Evolutionary conservation across 257 asterid species (phyloP).

Genomic region (Gentiana straminea): DNA sequence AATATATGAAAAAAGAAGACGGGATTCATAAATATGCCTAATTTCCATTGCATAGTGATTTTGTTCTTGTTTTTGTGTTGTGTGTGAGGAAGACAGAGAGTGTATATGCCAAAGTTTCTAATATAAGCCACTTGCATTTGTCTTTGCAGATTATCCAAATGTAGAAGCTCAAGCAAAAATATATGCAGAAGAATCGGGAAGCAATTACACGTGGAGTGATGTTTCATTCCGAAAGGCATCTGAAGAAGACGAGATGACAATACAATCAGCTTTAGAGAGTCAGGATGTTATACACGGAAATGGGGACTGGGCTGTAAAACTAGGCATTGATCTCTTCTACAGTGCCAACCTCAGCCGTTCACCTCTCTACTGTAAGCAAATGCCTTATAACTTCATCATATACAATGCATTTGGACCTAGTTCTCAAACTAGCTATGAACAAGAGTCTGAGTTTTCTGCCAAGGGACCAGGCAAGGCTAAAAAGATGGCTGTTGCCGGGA

Average conservation of each 20-base stretch:
- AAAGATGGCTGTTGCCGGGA: conserved; percentile 78
- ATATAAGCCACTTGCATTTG: not conserved
- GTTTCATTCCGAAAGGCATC: conserved; percentile 55
- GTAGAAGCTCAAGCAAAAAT: conserved; percentile 68
- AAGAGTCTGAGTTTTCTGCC: conserved; percentile 24
- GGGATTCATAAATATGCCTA: not conserved
- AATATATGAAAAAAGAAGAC: not conserved
- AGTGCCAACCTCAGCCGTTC: conserved; percentile 94
- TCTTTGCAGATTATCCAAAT: conserved; percentile 71
- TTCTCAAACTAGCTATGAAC: conserved; percentile 23
- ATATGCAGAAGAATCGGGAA: conserved; percentile 66
- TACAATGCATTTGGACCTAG: conserved; percentile 77
- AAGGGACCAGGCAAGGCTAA: conserved; percentile 51
- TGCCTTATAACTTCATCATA: conserved; percentile 71
- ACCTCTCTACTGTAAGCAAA: conserved; percentile 88
- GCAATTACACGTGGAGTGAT: conserved; percentile 40
- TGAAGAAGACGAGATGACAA: conserved; percentile 54
- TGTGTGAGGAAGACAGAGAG: too few relatives aligned
- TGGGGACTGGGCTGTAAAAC: conserved; percentile 96
- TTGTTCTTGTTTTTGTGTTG: too few relatives aligned
- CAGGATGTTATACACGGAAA: conserved; percentile 83
- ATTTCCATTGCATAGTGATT: too few relatives aligned
- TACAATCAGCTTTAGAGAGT: conserved; percentile 59
- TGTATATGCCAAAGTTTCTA: too few relatives aligned
- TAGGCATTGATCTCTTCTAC: conserved; percentile 86